Evolutionary conservation across 2,329 filamentous ascomycete species (phyloP).

Genomic region (Rhinocladiella mackenziei): DNA sequence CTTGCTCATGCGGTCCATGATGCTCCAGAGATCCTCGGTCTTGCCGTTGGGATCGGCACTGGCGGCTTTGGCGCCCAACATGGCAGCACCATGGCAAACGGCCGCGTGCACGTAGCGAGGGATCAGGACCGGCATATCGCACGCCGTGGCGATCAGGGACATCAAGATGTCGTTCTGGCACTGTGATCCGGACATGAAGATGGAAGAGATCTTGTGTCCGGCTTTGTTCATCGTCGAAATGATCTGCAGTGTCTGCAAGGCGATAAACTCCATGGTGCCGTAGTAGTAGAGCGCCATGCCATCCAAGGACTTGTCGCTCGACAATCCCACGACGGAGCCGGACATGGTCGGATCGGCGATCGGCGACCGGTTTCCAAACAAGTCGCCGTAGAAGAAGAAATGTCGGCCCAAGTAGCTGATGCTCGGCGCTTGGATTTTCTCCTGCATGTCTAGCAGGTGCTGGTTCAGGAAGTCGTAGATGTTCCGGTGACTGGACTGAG

Average conservation of each 20-base stretch:
- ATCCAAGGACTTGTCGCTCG: slow-evolving; percentile 79
- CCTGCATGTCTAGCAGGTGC: slow-evolving; percentile 72
- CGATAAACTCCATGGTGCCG: slow-evolving; percentile 95
- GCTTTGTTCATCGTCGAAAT: slow-evolving; percentile 87
- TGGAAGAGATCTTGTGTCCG: slow-evolving; percentile 81
- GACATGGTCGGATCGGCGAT: slow-evolving; percentile 92
- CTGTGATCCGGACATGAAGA: slow-evolving; percentile 98
- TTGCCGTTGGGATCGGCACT: slow-evolving; percentile 71
- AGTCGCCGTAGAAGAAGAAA: slow-evolving; percentile 97
- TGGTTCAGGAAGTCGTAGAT: slow-evolving; percentile 94
- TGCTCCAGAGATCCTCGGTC: slow-evolving; percentile 85
- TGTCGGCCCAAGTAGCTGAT: slow-evolving; percentile 85
- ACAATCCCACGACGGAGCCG: slow-evolving; percentile 80
- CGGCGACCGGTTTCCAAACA: slow-evolving; percentile 94
- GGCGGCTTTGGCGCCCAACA: slow-evolving; percentile 96
- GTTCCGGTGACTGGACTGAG: slow-evolving; percentile 77
- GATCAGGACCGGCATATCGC: slow-evolving; percentile 87
- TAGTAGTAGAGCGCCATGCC: slow-evolving; percentile 91
- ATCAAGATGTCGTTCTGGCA: slow-evolving; percentile 95
- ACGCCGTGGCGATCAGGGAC: slow-evolving; percentile 83
- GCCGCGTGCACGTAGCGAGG: slow-evolving; percentile 91
- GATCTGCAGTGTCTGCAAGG: slow-evolving; percentile 93
- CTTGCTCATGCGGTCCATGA: slow-evolving; percentile 98
- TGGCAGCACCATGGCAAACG: slow-evolving; percentile 95
- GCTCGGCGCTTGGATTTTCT: slow-evolving; percentile 65